Base-by-base conservation (phyloP, 164 flowering plant species). In the Berberis thunbergii region DNA sequence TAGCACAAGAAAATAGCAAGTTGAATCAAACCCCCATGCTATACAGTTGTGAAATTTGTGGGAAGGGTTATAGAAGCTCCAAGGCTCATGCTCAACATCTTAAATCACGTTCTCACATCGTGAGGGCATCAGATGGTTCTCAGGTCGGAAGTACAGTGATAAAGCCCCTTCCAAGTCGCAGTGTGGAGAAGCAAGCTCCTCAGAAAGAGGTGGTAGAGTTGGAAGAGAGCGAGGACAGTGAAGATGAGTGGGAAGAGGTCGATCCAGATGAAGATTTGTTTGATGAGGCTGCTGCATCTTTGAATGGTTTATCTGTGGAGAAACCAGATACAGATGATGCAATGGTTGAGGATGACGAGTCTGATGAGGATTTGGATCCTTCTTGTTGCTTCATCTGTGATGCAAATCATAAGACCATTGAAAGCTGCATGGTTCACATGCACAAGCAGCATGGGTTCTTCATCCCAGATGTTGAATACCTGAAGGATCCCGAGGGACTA, bases 371-470 rank as follows among this genome's bases (percentile, higher is more conserved):
- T 60, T 63, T 87, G 70, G 90, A 95, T 77, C 90, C 97, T 26
- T 71, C 87, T 1, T 78, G 80, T 53, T 95, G 99, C 84, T 87
- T 91, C 67, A 87, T 95, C 81, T 95, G 99, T 75, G 99, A 91
- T 69, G 41, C 63, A 60, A 75, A 80, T 72, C 95, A 89, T 69
- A 68, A 67, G 7, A 85, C 75, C 61, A 68, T 89, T 7, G 96
- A 94, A 67, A 77, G 68, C 54, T 91, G 97, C 73, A 89, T 85
- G 82, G 85, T 87, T 73, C 99, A 91, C 75, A 82, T 94, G 96
- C 99, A 94, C 77, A 91, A 87, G 79, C 76, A 67, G 12, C 99
- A 95, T 74, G 97, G 99, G 1, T 95, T 95, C 78, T 95, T 86
- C 74, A 85, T 95, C 64, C 97, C 99, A 9, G 99, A 95, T 78